Evolutionary conservation across 768 basidiomycete genomes (phyloP).

Genomic region (Naematelia encephala): DNA sequence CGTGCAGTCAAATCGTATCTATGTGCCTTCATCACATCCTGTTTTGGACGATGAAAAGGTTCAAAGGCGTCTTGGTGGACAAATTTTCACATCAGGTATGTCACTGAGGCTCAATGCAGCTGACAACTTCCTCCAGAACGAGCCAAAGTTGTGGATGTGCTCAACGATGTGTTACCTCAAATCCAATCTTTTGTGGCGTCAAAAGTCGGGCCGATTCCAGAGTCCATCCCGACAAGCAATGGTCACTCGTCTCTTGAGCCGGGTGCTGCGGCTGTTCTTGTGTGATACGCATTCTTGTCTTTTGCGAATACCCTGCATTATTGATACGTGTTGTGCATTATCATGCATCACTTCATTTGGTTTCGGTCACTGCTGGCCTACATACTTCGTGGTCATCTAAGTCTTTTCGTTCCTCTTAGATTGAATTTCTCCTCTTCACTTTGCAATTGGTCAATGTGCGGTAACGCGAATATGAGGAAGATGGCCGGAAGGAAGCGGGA

Average conservation of each 20-base stretch:
- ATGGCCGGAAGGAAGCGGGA: background rate
- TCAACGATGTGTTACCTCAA: conserved; percentile 63
- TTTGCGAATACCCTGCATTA: background rate
- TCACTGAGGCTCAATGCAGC: conserved; percentile 4
- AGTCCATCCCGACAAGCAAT: background rate
- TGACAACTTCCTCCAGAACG: conserved; percentile 56
- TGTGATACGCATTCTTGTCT: background rate
- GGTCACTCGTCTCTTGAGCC: background rate
- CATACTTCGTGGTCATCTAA: too few relatives aligned
- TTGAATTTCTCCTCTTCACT: too few relatives aligned
- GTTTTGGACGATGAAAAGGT: conserved; percentile 51
- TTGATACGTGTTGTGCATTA: background rate
- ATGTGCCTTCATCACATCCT: conserved; percentile 64
- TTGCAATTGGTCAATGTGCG: background rate
- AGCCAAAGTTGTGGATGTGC: conserved; percentile 69
- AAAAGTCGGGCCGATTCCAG: background rate
- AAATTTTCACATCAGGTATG: conserved; percentile 62
- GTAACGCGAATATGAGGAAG: background rate
- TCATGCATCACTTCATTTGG: background rate
- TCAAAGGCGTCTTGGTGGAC: conserved; percentile 62
- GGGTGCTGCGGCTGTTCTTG: background rate
- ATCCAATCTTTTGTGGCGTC: conserved; percentile 59
- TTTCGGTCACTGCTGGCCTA: background rate
- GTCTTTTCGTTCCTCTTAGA: too few relatives aligned
- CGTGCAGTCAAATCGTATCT: conserved; percentile 41